A percentile compares a stretch with the other conserved stretches of the same genome.
Evolutionary conservation across 805 yeast genomes (phyloP).

Genomic region (Sugiyamaella qingdaonensis): DNA sequence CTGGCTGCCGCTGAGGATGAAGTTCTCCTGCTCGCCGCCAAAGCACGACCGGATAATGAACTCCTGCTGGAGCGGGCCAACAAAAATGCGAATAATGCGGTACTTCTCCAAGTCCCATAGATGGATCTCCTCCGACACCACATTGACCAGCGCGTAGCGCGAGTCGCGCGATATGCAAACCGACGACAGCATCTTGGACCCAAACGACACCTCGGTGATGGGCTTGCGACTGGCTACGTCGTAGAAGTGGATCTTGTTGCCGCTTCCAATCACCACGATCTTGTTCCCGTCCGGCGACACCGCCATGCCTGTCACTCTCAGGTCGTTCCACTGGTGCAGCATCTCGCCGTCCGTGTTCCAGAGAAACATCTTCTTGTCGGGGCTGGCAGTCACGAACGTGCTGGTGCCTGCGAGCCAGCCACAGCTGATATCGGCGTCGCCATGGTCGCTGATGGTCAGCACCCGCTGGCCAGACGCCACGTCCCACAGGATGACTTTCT

Average conservation of each 20-base stretch:
- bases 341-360: slow-evolving; percentile 36
- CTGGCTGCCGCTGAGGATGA: slow-evolving; percentile 77
- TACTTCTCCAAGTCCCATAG: slow-evolving; percentile 70
- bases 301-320: slow-evolving; percentile 63
- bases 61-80: slow-evolving; percentile 69
- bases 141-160: slow-evolving; percentile 53
- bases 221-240: slow-evolving; percentile 41
- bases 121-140: slow-evolving; percentile 72
- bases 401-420: slow-evolving; percentile 63
- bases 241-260: slow-evolving; percentile 57
- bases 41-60: slow-evolving; percentile 72
- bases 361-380: slow-evolving; percentile 59
- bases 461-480: slow-evolving; percentile 38
- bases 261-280: slow-evolving; percentile 62
- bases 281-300: slow-evolving; percentile 60
- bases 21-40: slow-evolving; percentile 65
- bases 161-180: slow-evolving; percentile 58
- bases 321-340: slow-evolving; percentile 32
- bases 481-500: slow-evolving; percentile 66
- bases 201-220: slow-evolving; percentile 45
- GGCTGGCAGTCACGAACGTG: slow-evolving; percentile 67
- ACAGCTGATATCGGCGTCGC: slow-evolving; percentile 44
- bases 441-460: slow-evolving; percentile 23
- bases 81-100: slow-evolving; percentile 54
- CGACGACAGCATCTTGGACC: slow-evolving; percentile 57